These are phyloP conservation scores for Comarum palustre DNA, from an alignment of 306 rosid species.

Conservation along the genomic window DNA sequence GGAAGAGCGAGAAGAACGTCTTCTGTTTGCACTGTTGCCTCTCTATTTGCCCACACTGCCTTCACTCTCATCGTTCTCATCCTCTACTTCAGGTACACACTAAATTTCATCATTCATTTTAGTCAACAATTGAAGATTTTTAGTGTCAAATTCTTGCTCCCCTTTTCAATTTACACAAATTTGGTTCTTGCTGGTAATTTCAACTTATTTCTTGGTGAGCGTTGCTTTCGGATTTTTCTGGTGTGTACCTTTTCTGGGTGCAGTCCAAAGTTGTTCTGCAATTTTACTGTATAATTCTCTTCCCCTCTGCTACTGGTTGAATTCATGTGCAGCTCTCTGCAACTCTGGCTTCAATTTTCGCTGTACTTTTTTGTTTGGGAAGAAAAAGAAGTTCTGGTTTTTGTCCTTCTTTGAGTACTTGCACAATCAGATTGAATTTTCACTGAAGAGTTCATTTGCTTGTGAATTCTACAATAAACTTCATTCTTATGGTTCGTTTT, in stretches of 20 bases:
- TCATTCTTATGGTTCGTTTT: not conserved
- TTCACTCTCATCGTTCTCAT: conserved; percentile 66
- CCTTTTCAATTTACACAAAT: not conserved
- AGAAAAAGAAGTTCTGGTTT: not conserved
- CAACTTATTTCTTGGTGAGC: not conserved
- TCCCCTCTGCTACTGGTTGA: conserved; percentile 1
- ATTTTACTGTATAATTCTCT: conserved; percentile 6
- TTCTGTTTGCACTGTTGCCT: conserved; percentile 89
- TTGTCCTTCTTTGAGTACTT: conserved; percentile 8
- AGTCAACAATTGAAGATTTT: not conserved
- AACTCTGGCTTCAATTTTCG: not conserved
- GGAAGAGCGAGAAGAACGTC: conserved; percentile 97
- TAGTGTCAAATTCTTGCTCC: not conserved
- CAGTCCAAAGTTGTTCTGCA: not conserved
- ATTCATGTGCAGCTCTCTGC: not conserved
- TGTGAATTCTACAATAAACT: not conserved
- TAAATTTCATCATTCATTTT: not conserved
- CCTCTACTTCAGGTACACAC: conserved; percentile 84
- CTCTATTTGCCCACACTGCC: conserved; percentile 91
- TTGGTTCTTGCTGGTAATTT: not conserved
- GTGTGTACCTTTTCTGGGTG: not conserved
- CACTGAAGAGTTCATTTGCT: not conserved
- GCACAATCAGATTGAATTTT: not conserved
- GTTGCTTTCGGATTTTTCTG: conserved; percentile 7
- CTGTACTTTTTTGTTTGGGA: not conserved